Evolutionary conservation across 1,139 yeast genomes (phyloP), one percentile per base, ranked within the genome.

Genomic region (Taphrina betulina): DNA sequence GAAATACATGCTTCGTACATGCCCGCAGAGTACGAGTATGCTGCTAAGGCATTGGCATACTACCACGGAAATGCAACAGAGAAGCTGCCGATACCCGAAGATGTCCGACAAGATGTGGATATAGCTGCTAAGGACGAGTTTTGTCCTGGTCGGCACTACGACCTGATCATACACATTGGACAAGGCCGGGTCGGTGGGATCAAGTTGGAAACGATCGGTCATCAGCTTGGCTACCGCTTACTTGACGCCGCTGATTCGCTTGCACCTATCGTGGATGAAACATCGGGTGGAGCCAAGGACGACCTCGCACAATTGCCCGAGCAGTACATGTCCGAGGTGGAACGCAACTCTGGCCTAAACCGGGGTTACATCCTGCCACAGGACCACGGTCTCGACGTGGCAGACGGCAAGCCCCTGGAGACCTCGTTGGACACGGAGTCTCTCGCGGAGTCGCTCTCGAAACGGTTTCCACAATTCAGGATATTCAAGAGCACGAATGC

Each of bases 351-450:
- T 5, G 24, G 24, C 5, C 24, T 14, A 8, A 31, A 8, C 5
- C 45, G 38, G 7, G 54, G 54, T n/a, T 38, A 40, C 26, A 17
- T 31, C 8, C 22, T 50, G 2, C 31, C 44, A 12, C 19, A 40
- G 24, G 33, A 23, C 5, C 7, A 7, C 7, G 31, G 31, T 7
- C 8, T 20, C 5, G 38, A 43, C 17, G 14, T 12, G 7, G 5
- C 5, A 3, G 54, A 23, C 17, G 54, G 26, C 10, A 16, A 28
- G 34, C n/a, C n/a, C n/a, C 23, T 67, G 67, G 8, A 70, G 53
- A 16, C 74, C 62, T 2, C 71, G 63, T 17, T 73, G 67, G 57
- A 63, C 63, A 17, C 72, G 61, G 22, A 65, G 57, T 1, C 69
- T 67, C 23, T 58, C 51, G 54, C 44, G 3, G 38, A 19, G 7